Evolutionary conservation across 805 yeast species (phyloP).

Genomic region (Pichia scutulata): DNA sequence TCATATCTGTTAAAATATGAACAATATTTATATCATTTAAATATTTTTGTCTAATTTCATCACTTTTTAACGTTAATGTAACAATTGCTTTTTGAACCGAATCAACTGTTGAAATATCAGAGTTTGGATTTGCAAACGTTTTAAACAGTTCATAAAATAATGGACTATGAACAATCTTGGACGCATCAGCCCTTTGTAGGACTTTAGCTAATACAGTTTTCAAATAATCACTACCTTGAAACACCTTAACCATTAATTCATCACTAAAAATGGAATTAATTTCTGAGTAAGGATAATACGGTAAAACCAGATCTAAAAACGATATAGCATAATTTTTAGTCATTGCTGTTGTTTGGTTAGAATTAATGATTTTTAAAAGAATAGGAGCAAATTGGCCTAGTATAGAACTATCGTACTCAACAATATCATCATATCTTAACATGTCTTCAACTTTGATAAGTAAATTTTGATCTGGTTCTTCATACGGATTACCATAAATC

Average conservation of each 20-base stretch:
- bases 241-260: conserved; percentile 24
- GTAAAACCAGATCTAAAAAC: conserved; percentile 22
- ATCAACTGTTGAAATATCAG: conserved; percentile 17
- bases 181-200: conserved; percentile 22
- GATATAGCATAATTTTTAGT: conserved; percentile 15
- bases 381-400: conserved; percentile 16
- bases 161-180: conserved; percentile 17
- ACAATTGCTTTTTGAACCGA: conserved; percentile 19
- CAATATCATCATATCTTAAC: conserved; percentile 13
- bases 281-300: conserved; percentile 23
- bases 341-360: conserved; percentile 17
- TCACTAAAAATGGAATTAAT: conserved; percentile 19
- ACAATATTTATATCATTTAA: conserved; percentile 19
- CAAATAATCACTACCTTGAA: conserved; percentile 21
- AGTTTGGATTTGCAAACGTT: conserved; percentile 15
- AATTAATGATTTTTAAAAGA: conserved; percentile 19
- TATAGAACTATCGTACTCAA: conserved; percentile 11
- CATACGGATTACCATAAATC: conserved; percentile 2
- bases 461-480: conserved; percentile 12
- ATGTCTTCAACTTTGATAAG: conserved; percentile 14
- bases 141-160: conserved; percentile 16
- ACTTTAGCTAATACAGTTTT: conserved; percentile 21
- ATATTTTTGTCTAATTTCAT: conserved; percentile 25
- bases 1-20: conserved; percentile 17
- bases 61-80: conserved; percentile 20